Percentiles rank a stretch among this genome's conserved stretches.
phyloP scores from a whole-genome alignment of 257 asterid genomes.

The Ajuga chamaepitys region DNA sequence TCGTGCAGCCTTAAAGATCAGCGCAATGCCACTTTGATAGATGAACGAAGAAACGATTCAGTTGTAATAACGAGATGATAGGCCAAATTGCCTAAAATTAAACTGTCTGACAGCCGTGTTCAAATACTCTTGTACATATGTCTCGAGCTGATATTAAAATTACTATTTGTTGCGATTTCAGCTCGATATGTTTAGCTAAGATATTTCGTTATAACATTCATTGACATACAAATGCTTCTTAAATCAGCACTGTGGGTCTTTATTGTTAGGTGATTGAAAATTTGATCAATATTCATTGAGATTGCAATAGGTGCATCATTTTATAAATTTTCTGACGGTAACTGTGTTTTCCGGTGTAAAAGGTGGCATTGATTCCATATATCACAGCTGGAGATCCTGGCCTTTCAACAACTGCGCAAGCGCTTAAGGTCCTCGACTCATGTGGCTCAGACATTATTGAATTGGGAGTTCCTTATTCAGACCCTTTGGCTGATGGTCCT shows the following conservation, averaged over 20 bases:
- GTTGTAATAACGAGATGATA: background rate
- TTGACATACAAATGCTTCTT: background rate
- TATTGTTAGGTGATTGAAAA: background rate
- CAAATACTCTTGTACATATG: background rate
- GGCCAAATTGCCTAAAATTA: background rate
- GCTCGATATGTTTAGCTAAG: background rate
- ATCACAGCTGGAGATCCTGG: slow-evolving; percentile 93
- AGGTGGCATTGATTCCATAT: slow-evolving; percentile 85
- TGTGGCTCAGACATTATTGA: slow-evolving; percentile 89
- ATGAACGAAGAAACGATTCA: background rate
- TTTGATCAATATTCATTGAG: background rate
- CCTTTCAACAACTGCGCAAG: slow-evolving; percentile 78
- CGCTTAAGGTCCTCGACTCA: slow-evolving; percentile 68
- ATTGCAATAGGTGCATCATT: background rate
- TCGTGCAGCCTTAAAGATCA: too few species aligned
- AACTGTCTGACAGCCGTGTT: background rate
- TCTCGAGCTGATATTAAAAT: background rate
- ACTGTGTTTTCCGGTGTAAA: slow-evolving; percentile 21
- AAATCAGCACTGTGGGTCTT: background rate
- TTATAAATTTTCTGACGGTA: slow-evolving; percentile 6
- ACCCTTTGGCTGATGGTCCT: slow-evolving; percentile 97
- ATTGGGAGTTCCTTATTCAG: slow-evolving; percentile 87
- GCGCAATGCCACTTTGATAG: too few species aligned
- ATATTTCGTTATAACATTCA: background rate
- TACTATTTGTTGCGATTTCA: background rate